phyloP scores from a whole-genome alignment of 2,329 filamentous ascomycete species.

The Ilyonectria robusta region DNA sequence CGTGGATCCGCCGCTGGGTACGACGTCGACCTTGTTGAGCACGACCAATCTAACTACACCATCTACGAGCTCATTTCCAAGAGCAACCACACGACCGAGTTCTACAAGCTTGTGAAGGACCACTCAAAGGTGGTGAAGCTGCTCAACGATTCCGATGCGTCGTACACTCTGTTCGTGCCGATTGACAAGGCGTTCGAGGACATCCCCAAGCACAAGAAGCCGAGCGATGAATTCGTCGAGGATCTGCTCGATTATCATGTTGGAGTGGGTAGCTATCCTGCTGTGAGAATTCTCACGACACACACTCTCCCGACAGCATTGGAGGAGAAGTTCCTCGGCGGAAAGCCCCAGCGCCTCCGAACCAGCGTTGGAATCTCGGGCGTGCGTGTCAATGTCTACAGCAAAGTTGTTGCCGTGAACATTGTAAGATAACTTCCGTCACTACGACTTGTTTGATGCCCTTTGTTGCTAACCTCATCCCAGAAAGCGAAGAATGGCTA shows the following conservation, averaged over 20 bases:
- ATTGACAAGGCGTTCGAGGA: slow-evolving; percentile 81
- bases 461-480: accelerated
- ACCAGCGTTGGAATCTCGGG: slow-evolving; percentile 74
- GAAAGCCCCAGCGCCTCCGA: slow-evolving; percentile 79
- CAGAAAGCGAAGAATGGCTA: slow-evolving; percentile 83
- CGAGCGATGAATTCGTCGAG: slow-evolving; percentile 79
- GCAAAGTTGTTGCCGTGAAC: slow-evolving; percentile 77
- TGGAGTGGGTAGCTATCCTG: slow-evolving; percentile 75
- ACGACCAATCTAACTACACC: slow-evolving; percentile 73
- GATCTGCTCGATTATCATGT: slow-evolving; percentile 83
- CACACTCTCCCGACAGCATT: slow-evolving; percentile 83
- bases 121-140: slow-evolving; percentile 79
- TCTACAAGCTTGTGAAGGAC: slow-evolving; percentile 81
- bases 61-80: slow-evolving; percentile 85
- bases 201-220: slow-evolving; percentile 69
- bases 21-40: slow-evolving; percentile 30
- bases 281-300: slow-evolving; percentile 73
- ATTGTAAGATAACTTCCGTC: slow-evolving; percentile 66
- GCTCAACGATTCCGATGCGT: slow-evolving; percentile 81
- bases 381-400: slow-evolving; percentile 83
- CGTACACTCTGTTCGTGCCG: slow-evolving; percentile 87
- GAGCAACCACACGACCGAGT: slow-evolving; percentile 82
- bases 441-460: neutral
- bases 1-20: neutral
- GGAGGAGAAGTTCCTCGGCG: slow-evolving; percentile 71